Base-by-base conservation (phyloP, 495 filamentous ascomycete genomes). In the Xylaria sp. region DNA sequence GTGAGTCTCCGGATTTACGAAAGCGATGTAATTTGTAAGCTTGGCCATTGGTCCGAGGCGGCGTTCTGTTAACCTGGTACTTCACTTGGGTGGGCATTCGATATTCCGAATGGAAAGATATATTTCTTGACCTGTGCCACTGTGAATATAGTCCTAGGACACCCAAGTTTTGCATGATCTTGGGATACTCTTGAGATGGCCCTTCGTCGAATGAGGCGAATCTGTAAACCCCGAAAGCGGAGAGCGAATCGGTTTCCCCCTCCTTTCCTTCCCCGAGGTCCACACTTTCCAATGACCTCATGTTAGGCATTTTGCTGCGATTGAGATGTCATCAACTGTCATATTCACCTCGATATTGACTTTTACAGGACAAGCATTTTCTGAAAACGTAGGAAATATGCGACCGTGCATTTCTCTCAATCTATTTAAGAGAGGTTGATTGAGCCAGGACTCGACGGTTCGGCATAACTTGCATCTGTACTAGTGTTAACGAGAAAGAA, bases 21-120 rank as follows among this genome's bases (percentile, higher is more conserved):
- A 83, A 21, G 80, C 71, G 29, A 78, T 69, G 73, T 83, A 83
- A 61, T 82, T 81, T 33, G 81, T 82, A 43, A 75, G 48, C 48
- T 31, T 65, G 5, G 65, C 52, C 65, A 68, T 68, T 29, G 5
- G 44, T 55, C 26, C 24, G 24, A 55, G n/a, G n/a, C n/a, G n/a
- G n/a, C n/a, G n/a, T n/a, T n/a, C n/a, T n/a, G n/a, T n/a, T n/a
- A n/a, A n/a, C n/a, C n/a, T n/a, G n/a, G n/a, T n/a, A n/a, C 14
- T 26, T 12, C 50, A 29, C 29, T 5, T 26, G 11, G 11, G n/a
- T n/a, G n/a, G 1, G 24, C 26, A 24, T 24, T 55, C 24, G 14
- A 31, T 15, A 14, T 15, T 29, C 3, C 24, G 19, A n/a, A 48
- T n/a, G 24, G 29, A 55, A 15, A 1, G 50, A 31, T 29, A 14